Base-by-base conservation (phyloP, 345 rosid species). In the Lagerstroemia speciosa region DNA sequence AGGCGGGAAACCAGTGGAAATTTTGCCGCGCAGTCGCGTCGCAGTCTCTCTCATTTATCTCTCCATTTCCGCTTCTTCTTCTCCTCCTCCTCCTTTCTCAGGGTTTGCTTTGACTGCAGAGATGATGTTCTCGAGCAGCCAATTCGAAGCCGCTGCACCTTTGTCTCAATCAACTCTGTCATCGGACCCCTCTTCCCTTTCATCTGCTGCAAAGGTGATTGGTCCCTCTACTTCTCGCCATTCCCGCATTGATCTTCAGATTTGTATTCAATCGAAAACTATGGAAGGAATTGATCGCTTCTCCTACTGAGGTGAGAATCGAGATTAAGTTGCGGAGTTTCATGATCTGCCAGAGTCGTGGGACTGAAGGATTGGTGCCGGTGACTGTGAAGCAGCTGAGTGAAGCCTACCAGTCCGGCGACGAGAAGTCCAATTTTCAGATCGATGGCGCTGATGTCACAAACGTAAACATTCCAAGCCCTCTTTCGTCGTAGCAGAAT, bases 331-430 rank as follows among this genome's bases (percentile, higher is more conserved):
- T 14, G 26, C 33, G 60, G 3, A 29, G 17, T n/a, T n/a, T n/a
- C 4, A 12, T 0, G 26, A 38, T 60, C 62, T 62, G 53, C 38
- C 79, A 87, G 93, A 74, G 68, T 75, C 91, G 97, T 36, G 96
- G 86, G 45, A 79, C 84, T 6, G 89, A 82, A 55, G 92, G 94
- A 24, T 74, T 91, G 75, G 74, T 85, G 30, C 92, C 97, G 2
- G 81, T 86, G 63, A 91, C 97, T 8, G 89, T 91, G 80, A 93
- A 91, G 90, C 94, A 87, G 83, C 80, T 87, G 41, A 89, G 91
- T 30, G 87, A 86, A 76, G 82, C 90, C 71, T 84, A 83, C 66
- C 96, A 88, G 12, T 78, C 93, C 3, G 83, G 91, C 36, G 90
- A 85, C 64, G 98, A 93, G 38, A 91, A 86, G 72, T 87, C 96